phyloP scores from a whole-genome alignment of 2,329 filamentous ascomycete species.

The Aspergillus candidus region DNA sequence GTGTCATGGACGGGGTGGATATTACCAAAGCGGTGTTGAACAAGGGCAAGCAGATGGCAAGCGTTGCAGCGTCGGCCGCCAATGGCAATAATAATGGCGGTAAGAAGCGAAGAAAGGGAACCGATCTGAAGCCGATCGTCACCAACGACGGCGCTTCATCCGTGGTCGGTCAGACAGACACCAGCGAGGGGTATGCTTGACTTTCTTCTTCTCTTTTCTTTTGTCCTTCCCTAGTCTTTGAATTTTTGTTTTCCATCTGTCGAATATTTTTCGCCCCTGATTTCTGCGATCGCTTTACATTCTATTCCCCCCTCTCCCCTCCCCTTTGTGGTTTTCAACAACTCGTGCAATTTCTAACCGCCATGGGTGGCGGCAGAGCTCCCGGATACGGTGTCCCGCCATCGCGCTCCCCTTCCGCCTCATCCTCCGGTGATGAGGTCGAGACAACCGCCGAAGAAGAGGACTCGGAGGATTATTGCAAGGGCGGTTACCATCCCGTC shows the following conservation, averaged over 20 bases:
- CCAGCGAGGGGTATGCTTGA: conserved; percentile 38
- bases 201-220: conserved; percentile 6
- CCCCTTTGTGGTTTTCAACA: conserved; percentile 2
- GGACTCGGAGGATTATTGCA: conserved; percentile 98
- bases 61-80: conserved; percentile 38
- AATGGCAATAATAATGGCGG: conserved; percentile 48
- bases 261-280: background rate
- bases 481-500: conserved; percentile 96
- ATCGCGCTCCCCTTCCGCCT: conserved; percentile 64
- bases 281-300: too few species aligned
- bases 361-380: conserved; percentile 13
- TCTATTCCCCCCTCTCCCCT: conserved; percentile 1
- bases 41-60: conserved; percentile 60
- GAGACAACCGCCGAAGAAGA: conserved; percentile 97
- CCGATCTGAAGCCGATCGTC: conserved; percentile 60
- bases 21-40: conserved; percentile 60
- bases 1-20: conserved; percentile 58
- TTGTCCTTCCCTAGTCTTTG: background rate
- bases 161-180: conserved; percentile 39
- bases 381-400: conserved; percentile 49
- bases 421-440: conserved; percentile 72
- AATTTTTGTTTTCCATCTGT: background rate
- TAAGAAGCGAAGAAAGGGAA: conserved; percentile 61
- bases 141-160: conserved; percentile 52
- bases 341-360: conserved; percentile 13